These are phyloP conservation scores for Penicillium odoratum DNA, from an alignment of 495 filamentous ascomycete genomes.

Conservation along the genomic window DNA sequence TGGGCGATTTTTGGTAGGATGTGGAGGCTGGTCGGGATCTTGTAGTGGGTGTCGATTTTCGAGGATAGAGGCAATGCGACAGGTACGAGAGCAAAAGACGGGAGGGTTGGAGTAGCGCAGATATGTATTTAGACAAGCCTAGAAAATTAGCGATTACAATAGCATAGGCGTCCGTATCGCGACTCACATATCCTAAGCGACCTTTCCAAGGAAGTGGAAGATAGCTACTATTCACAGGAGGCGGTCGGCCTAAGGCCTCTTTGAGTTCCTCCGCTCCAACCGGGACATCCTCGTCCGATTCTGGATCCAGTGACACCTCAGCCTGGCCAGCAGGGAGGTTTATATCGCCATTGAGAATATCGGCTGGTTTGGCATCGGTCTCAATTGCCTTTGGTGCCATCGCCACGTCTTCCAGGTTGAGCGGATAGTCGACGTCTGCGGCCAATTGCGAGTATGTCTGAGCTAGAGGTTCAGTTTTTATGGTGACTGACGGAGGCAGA, in stretches of 20 bases:
- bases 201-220: slow-evolving; percentile 93
- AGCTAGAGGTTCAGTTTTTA: not conserved
- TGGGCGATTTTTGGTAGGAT: slow-evolving; percentile 78
- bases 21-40: slow-evolving; percentile 73
- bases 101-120: slow-evolving; percentile 81
- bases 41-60: slow-evolving; percentile 81
- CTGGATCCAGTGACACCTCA: slow-evolving; percentile 39
- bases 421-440: not conserved
- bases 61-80: slow-evolving; percentile 85
- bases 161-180: not conserved
- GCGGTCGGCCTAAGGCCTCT: slow-evolving; percentile 59
- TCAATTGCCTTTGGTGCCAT: slow-evolving; percentile 11
- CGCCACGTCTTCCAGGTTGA: slow-evolving; percentile 5
- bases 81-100: slow-evolving; percentile 89
- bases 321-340: slow-evolving; percentile 15
- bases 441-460: slow-evolving; percentile 7
- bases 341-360: slow-evolving; percentile 23
- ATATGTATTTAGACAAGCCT: slow-evolving; percentile 93
- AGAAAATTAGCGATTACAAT: not conserved
- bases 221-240: slow-evolving; percentile 81
- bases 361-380: slow-evolving; percentile 17
- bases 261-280: slow-evolving; percentile 45
- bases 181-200: slow-evolving; percentile 80
- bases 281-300: slow-evolving; percentile 49
- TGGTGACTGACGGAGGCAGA: not conserved